These are phyloP conservation scores for Globisporangium nodosum DNA, from an alignment of 352 stramenopile genomes.

Conservation along the genomic window DNA sequence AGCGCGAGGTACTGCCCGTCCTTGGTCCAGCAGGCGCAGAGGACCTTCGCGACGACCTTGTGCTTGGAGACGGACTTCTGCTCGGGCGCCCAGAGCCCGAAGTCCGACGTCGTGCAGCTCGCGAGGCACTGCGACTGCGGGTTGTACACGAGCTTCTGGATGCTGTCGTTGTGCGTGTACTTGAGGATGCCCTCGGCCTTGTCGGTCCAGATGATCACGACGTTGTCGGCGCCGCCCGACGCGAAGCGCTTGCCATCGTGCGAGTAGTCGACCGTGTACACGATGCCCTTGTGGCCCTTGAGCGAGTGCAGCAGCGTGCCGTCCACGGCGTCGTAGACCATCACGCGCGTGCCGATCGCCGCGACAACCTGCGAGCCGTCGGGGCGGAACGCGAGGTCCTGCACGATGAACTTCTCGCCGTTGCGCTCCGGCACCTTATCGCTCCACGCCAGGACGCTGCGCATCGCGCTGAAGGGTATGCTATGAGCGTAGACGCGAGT, in stretches of 20 bases:
- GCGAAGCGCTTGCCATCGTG: conserved; percentile 91
- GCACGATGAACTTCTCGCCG: conserved; percentile 79
- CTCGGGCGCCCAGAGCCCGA: conserved; percentile 92
- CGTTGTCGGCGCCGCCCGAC: conserved; percentile 91
- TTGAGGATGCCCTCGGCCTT: conserved; percentile 94
- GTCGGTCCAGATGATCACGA: conserved; percentile 96
- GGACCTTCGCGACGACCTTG: conserved; percentile 92
- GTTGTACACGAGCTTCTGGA: conserved; percentile 92
- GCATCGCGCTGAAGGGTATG: conserved; percentile 33
- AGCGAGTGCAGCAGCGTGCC: conserved; percentile 89
- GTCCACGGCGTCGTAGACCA: conserved; percentile 90
- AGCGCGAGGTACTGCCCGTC: conserved; percentile 91
- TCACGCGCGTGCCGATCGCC: conserved; percentile 86
- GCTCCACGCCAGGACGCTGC: conserved; percentile 73
- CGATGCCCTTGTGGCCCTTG: conserved; percentile 88
- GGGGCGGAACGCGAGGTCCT: conserved; percentile 88
- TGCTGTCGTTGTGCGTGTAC: conserved; percentile 94
- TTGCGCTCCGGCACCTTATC: conserved; percentile 87
- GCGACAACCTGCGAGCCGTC: conserved; percentile 89
- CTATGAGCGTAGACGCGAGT: no score
- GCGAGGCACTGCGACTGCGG: conserved; percentile 89
- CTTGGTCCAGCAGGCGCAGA: conserved; percentile 89
- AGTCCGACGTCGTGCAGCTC: conserved; percentile 92
- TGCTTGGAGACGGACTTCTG: conserved; percentile 94
- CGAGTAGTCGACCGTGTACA: conserved; percentile 91